Conservation (phyloP, 2,329 filamentous ascomycete genomes). For the Cadophora malorum region DNA sequence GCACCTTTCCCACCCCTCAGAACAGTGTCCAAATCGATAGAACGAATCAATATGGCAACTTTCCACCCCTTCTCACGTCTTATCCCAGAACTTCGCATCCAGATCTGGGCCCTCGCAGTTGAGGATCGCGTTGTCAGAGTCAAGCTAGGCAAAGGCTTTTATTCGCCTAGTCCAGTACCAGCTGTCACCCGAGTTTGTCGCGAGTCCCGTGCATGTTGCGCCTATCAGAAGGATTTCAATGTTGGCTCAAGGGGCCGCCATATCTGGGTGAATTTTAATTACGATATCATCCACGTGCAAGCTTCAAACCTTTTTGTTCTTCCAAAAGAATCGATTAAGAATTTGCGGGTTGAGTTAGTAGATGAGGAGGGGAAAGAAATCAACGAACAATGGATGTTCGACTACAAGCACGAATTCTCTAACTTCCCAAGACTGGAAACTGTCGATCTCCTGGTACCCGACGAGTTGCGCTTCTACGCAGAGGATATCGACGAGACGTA, state of each 20-base stretch:
- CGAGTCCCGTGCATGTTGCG: neutral
- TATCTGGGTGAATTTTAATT: conserved; percentile 4
- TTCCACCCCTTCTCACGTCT: conserved; percentile 6
- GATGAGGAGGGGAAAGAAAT: neutral
- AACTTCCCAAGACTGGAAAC: neutral
- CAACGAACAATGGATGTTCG: neutral
- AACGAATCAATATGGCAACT: neutral
- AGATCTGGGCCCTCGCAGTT: conserved; percentile 10
- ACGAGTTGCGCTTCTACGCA: neutral
- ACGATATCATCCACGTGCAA: conserved; percentile 4
- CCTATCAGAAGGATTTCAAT: neutral
- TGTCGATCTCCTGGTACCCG: conserved; percentile 1
- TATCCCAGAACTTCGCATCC: neutral
- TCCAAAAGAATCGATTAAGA: neutral
- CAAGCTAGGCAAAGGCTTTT: neutral
- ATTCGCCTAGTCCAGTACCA: neutral
- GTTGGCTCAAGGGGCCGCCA: neutral
- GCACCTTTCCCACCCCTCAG: no score
- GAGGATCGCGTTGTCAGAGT: conserved; percentile 1
- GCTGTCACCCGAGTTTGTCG: neutral
- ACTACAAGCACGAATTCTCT: neutral
- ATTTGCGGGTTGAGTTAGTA: neutral
- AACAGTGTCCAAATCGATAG: neutral
- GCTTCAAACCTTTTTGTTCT: neutral
- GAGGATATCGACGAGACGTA: neutral